phyloP scores from a whole-genome alignment of 2,329 filamentous ascomycete genomes.

The Nemania bipapillata region DNA sequence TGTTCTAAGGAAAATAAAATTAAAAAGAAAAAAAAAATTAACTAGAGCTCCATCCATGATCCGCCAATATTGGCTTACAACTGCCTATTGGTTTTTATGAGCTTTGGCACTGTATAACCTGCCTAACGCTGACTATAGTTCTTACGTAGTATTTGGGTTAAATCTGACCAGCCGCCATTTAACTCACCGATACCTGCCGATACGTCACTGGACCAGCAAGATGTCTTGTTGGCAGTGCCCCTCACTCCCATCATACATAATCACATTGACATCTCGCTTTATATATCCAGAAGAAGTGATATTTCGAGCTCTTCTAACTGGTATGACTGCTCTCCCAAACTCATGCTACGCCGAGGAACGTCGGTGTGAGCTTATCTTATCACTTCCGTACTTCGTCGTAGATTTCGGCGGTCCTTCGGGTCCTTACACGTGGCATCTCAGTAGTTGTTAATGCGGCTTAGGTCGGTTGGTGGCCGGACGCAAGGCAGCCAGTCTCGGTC shows the following conservation, averaged over 20 bases:
- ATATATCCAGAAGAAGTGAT: neutral
- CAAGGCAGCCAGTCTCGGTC: neutral
- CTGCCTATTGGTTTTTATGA: neutral
- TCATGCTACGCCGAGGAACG: neutral
- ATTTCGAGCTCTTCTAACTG: neutral
- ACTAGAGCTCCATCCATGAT: neutral
- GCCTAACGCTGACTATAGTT: neutral
- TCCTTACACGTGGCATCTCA: slow-evolving; percentile 27
- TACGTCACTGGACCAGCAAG: neutral
- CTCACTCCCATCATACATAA: neutral
- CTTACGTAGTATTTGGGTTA: slow-evolving; percentile 15
- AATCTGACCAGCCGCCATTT: slow-evolving; percentile 14
- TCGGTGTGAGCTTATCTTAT: slow-evolving; percentile 31
- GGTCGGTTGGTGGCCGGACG: neutral
- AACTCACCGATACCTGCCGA: neutral
- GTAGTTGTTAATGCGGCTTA: slow-evolving; percentile 1
- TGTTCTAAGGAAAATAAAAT: neutral
- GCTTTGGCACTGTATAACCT: slow-evolving; percentile 4
- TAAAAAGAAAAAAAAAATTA: neutral
- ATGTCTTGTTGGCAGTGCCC: neutral
- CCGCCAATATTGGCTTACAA: slow-evolving; percentile 14
- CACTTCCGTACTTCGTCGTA: slow-evolving; percentile 11
- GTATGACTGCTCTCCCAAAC: neutral
- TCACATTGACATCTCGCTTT: neutral
- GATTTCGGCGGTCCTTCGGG: slow-evolving; percentile 4